phyloP scores from a whole-genome alignment of 176 grass and related monocot genomes.

The Phoenix dactylifera region DNA sequence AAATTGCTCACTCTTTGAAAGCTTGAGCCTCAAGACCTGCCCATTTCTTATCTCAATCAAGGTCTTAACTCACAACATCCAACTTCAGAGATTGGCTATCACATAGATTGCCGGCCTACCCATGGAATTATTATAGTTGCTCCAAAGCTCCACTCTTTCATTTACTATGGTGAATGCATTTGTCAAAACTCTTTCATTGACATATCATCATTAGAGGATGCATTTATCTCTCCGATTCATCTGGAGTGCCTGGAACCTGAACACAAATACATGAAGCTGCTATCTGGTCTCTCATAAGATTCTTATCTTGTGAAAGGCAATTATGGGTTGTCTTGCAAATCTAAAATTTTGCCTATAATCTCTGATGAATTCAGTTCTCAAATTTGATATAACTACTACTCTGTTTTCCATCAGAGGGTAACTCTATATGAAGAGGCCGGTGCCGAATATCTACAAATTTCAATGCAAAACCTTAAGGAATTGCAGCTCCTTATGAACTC shows the following conservation, averaged over 20 bases:
- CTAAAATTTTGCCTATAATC: no score
- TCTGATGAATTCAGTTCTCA: no score
- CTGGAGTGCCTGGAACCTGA: neutral
- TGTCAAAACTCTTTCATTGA: neutral
- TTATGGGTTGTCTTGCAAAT: constrained; percentile 19
- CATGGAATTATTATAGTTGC: constrained; percentile 7
- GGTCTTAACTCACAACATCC: constrained; percentile 12
- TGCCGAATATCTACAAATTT: no score
- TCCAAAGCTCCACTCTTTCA: constrained; percentile 36
- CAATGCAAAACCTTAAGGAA: no score
- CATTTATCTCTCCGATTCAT: constrained; percentile 22
- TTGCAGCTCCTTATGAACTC: constrained; percentile 32
- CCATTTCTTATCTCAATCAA: neutral
- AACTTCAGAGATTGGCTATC: constrained; percentile 28
- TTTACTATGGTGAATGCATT: constrained; percentile 15
- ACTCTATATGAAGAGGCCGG: no score
- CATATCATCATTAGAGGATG: constrained; percentile 24
- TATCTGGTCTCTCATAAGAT: constrained; percentile 19
- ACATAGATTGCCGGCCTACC: constrained; percentile 12
- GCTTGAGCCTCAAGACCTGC: constrained; percentile 38
- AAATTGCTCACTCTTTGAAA: constrained; percentile 22
- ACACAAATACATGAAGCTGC: neutral
- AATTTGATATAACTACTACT: neutral
- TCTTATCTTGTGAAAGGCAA: constrained; percentile 26
- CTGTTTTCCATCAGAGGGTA: neutral